Conservation (phyloP, 140 eudicot genomes). For the Bidens hawaiensis region DNA sequence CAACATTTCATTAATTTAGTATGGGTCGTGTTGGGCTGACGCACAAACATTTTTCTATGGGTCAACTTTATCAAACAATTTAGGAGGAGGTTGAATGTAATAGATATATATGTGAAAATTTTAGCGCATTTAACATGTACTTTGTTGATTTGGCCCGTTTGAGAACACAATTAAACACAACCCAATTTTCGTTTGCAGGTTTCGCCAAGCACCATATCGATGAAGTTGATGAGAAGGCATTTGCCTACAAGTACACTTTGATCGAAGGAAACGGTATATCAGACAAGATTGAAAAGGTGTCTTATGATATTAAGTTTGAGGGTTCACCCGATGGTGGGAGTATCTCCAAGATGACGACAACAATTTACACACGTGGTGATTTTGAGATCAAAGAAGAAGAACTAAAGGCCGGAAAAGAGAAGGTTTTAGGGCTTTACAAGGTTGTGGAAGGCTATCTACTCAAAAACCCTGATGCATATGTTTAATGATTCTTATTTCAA, state of each 20-base stretch:
- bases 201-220: not conserved
- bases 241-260: slow-evolving; percentile 29
- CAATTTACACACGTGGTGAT: not conserved
- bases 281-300: slow-evolving; percentile 30
- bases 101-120: too few species aligned
- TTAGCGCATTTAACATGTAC: too few species aligned
- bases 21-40: not conserved
- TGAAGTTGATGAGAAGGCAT: slow-evolving; percentile 20
- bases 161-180: too few species aligned
- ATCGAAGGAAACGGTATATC: slow-evolving; percentile 24
- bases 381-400: slow-evolving; percentile 28
- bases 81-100: too few species aligned
- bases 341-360: slow-evolving; percentile 25
- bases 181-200: not conserved
- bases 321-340: slow-evolving; percentile 23
- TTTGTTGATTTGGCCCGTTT: not conserved
- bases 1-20: not conserved
- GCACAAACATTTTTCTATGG: not conserved
- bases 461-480: slow-evolving; percentile 1
- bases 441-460: not conserved
- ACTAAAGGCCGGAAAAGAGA: slow-evolving; percentile 30
- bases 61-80: too few species aligned
- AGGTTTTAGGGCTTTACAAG: slow-evolving; percentile 1
- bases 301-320: slow-evolving; percentile 30
- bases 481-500: not conserved